Percentiles rank a stretch among this genome's conserved stretches.
phyloP scores from a whole-genome alignment of 83 land plant species.

The Larix sibirica region DNA sequence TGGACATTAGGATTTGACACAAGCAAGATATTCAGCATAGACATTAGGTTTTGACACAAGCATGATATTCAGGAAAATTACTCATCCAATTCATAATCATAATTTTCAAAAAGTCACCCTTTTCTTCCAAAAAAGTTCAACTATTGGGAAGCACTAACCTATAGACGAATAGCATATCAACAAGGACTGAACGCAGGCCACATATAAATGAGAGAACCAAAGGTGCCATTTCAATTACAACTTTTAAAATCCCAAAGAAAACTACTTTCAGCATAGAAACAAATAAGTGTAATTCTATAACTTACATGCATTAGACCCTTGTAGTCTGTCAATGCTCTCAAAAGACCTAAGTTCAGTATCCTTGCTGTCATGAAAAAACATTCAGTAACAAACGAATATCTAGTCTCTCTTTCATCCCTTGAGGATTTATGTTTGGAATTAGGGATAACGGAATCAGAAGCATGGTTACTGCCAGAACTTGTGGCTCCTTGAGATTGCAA shows the following conservation, averaged over 20 bases:
- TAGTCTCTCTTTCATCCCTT: slow-evolving; percentile 24
- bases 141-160: not conserved
- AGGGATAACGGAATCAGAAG: slow-evolving; percentile 17
- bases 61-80: too few relatives aligned
- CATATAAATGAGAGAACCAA: not conserved
- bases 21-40: too few relatives aligned
- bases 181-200: not conserved
- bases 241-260: not conserved
- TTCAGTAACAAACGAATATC: slow-evolving; percentile 90
- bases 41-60: too few relatives aligned
- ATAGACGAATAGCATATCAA: not conserved
- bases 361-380: slow-evolving; percentile 98
- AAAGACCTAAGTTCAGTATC: slow-evolving; percentile 85
- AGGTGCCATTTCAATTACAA: not conserved
- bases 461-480: slow-evolving; percentile 41
- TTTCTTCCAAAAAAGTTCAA: not conserved
- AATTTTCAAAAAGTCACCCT: not conserved
- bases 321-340: slow-evolving; percentile 87
- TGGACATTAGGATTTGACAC: too few relatives aligned
- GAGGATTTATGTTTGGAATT: slow-evolving; percentile 11
- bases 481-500: slow-evolving; percentile 72
- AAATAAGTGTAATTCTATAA: not conserved
- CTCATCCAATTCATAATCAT: too few relatives aligned
- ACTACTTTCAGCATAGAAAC: not conserved
- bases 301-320: slow-evolving; percentile 83